A percentile compares a stretch with the other conserved stretches of the same genome.
phyloP scores from a whole-genome alignment of 108 stramenopile genomes.

The Aurantiochytrium sp. region DNA sequence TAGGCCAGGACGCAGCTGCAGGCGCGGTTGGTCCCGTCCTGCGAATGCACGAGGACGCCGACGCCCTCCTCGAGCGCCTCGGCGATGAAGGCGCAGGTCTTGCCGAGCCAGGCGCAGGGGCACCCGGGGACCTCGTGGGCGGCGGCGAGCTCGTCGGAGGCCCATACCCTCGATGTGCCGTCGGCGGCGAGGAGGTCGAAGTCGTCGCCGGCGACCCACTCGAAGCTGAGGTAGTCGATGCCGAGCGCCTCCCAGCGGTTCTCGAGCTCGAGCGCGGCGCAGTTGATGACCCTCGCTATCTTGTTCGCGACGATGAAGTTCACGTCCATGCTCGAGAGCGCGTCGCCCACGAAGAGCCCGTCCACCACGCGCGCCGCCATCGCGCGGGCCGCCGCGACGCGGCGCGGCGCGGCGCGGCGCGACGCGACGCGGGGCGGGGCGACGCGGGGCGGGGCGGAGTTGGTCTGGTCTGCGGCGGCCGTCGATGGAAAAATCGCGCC shows the following conservation, averaged over 20 bases:
- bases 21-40: conserved; percentile 15
- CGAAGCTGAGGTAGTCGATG: conserved; percentile 21
- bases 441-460: too few relatives aligned
- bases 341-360: conserved; percentile 42
- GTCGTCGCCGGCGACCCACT: conserved; percentile 23
- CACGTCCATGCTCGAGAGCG: not conserved
- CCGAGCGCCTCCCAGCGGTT: conserved; percentile 33
- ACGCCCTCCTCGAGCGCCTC: not conserved
- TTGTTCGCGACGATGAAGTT: conserved; percentile 37
- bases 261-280: conserved; percentile 24
- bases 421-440: too few relatives aligned
- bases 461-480: too few relatives aligned
- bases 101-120: conserved; percentile 13
- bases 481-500: too few relatives aligned
- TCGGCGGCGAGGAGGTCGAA: conserved; percentile 28
- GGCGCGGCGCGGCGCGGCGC: too few relatives aligned
- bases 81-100: conserved; percentile 35
- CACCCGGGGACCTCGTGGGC: not conserved
- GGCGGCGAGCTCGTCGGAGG: not conserved
- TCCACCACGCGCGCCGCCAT: conserved; percentile 39
- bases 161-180: not conserved
- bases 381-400: too few relatives aligned
- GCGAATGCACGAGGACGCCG: conserved; percentile 29
- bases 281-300: conserved; percentile 36
- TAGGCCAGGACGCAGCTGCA: not conserved